These are phyloP conservation scores for Yarrowia sp. DNA, from an alignment of 805 yeast species.

Conservation along the genomic window DNA sequence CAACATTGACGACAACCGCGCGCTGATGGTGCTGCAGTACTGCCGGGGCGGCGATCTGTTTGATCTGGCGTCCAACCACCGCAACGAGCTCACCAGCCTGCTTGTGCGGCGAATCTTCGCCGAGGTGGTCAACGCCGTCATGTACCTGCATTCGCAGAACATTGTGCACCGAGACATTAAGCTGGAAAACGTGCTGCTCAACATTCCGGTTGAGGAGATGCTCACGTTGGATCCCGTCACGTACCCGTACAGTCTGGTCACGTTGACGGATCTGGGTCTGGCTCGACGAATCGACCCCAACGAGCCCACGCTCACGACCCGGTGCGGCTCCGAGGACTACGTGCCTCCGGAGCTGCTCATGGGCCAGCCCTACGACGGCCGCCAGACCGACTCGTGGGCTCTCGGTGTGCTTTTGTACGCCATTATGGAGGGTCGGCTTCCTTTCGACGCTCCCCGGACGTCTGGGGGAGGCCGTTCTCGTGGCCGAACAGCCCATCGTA, in stretches of 20 bases:
- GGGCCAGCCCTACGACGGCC: conserved; percentile 90
- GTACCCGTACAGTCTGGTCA: conserved; percentile 44
- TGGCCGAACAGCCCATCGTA: conserved; percentile 73
- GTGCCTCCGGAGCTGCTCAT: conserved; percentile 90
- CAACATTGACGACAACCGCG: conserved; percentile 41
- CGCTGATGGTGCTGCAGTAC: conserved; percentile 63
- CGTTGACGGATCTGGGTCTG: conserved; percentile 84
- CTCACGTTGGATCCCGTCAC: conserved; percentile 29
- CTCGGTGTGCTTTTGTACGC: conserved; percentile 87
- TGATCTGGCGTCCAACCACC: conserved; percentile 50
- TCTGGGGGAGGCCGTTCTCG: conserved; percentile 41
- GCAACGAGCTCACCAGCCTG: conserved; percentile 45
- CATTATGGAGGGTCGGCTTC: conserved; percentile 77
- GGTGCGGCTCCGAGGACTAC: conserved; percentile 96
- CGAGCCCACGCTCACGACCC: conserved; percentile 66
- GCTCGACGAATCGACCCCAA: conserved; percentile 63
- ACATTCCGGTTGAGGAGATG: conserved; percentile 40
- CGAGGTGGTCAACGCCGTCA: conserved; percentile 66
- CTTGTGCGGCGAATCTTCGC: conserved; percentile 61
- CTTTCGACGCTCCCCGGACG: conserved; percentile 77
- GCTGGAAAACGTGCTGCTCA: conserved; percentile 71
- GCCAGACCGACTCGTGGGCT: conserved; percentile 91
- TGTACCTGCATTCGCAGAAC: conserved; percentile 61
- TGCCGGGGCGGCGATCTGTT: conserved; percentile 85
- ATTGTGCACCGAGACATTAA: conserved; percentile 91